A percentile compares a stretch with the other conserved stretches of the same genome.
phyloP scores from a whole-genome alignment of 441 rosid species.

The Adansonia rubrostipa region DNA sequence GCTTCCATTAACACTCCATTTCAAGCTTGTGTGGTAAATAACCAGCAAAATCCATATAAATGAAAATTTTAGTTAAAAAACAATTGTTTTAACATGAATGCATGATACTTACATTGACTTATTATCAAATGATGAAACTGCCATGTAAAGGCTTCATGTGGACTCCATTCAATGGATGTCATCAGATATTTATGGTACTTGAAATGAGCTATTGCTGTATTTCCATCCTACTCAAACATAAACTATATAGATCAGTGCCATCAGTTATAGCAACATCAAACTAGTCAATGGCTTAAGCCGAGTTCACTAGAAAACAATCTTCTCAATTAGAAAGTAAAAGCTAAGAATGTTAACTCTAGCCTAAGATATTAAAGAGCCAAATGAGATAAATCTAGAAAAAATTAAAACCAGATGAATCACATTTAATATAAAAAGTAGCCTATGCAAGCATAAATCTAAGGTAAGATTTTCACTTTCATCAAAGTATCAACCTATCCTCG shows the following conservation, averaged over 20 bases:
- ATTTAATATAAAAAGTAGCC: neutral
- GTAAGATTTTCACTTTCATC: neutral
- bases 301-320: neutral
- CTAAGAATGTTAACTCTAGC: neutral
- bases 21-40: no score
- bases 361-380: neutral
- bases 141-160: slow-evolving; percentile 86
- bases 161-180: slow-evolving; percentile 97
- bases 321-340: neutral
- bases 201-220: slow-evolving; percentile 82
- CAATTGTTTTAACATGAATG: no score
- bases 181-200: slow-evolving; percentile 81
- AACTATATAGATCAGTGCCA: neutral
- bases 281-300: neutral
- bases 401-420: neutral
- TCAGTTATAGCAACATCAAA: neutral
- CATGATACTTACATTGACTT: slow-evolving; percentile 70
- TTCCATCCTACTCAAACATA: slow-evolving; percentile 53
- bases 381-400: neutral
- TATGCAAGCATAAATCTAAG: neutral
- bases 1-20: no score
- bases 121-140: slow-evolving; percentile 84
- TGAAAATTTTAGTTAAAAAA: neutral
- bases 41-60: neutral
- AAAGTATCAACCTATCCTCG: neutral